Evolutionary conservation across 306 rosid species (phyloP).

Genomic region (Citrullus mucosospermus): DNA sequence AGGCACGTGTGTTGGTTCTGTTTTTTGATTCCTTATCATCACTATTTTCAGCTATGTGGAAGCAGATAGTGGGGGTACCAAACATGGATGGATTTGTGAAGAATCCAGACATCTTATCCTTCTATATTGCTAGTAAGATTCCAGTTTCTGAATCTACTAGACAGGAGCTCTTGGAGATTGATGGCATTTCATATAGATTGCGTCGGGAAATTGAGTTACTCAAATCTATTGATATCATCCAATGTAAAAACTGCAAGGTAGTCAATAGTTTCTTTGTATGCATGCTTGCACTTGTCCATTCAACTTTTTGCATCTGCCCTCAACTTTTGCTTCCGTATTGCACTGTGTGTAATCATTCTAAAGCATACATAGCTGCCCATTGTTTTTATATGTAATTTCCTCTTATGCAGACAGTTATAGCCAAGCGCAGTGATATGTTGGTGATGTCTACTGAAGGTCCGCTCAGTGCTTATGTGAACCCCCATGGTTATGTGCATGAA

Average conservation of each 20-base stretch:
- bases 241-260: conserved; percentile 71
- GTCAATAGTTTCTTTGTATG: conserved; percentile 4
- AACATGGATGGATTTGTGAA: conserved; percentile 65
- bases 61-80: conserved; percentile 61
- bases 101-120: conserved; percentile 77
- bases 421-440: conserved; percentile 83
- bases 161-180: conserved; percentile 89
- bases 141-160: conserved; percentile 91
- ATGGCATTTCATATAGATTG: conserved; percentile 75
- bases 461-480: conserved; percentile 86
- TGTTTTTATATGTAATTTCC: background rate
- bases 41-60: conserved; percentile 74
- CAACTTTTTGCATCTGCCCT: background rate
- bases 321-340: background rate
- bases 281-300: background rate
- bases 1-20: background rate
- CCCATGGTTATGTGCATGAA: conserved; percentile 63
- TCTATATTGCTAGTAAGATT: conserved; percentile 85
- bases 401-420: conserved; percentile 57
- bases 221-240: conserved; percentile 60
- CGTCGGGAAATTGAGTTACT: conserved; percentile 93
- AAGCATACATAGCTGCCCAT: background rate
- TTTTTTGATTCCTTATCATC: background rate
- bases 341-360: background rate
- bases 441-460: conserved; percentile 97